phyloP scores from a whole-genome alignment of 352 stramenopile genomes.

The Globisporangium barbulae region DNA sequence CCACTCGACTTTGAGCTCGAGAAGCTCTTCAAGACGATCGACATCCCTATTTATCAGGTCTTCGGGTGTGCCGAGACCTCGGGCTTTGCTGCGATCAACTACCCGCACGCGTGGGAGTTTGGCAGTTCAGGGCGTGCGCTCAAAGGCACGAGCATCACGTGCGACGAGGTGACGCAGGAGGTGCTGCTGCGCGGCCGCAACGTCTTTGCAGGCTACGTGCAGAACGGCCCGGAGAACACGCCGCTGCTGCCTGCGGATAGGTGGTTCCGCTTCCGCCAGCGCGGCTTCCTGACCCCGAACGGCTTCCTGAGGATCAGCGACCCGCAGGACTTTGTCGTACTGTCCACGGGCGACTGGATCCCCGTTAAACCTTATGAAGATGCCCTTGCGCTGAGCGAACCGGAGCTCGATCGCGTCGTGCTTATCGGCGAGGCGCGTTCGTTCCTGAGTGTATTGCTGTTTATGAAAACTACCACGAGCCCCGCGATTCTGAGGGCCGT shows the following conservation, averaged over 20 bases:
- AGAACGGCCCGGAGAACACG: slow-evolving; percentile 17
- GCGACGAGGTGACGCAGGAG: slow-evolving; percentile 61
- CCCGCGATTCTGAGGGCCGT: slow-evolving; percentile 9
- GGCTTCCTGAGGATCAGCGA: slow-evolving; percentile 75
- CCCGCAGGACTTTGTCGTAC: slow-evolving; percentile 64
- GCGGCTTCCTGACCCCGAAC: slow-evolving; percentile 60
- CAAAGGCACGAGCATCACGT: slow-evolving; percentile 49
- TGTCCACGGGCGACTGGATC: slow-evolving; percentile 73
- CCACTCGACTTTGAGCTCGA: slow-evolving; percentile 79
- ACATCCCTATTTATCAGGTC: slow-evolving; percentile 79
- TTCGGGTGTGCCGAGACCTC: slow-evolving; percentile 64
- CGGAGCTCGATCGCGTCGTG: slow-evolving; percentile 63
- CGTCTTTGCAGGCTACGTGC: slow-evolving; percentile 68
- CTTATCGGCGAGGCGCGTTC: slow-evolving; percentile 63
- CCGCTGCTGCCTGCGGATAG: slow-evolving; percentile 29
- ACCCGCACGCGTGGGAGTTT: slow-evolving; percentile 69
- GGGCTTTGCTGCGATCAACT: slow-evolving; percentile 73
- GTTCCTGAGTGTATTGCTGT: slow-evolving; percentile 75
- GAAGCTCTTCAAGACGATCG: slow-evolving; percentile 79
- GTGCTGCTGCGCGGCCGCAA: slow-evolving; percentile 66
- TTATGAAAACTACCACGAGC: slow-evolving; percentile 53
- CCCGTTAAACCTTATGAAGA: slow-evolving; percentile 61
- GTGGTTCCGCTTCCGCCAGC: slow-evolving; percentile 55
- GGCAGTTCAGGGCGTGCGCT: slow-evolving; percentile 63
- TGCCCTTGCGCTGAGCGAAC: slow-evolving; percentile 38